A percentile compares a stretch with the other conserved stretches of the same genome.
Conservation (phyloP, 331 rosid genomes). For the Phaseolus coccineus region DNA sequence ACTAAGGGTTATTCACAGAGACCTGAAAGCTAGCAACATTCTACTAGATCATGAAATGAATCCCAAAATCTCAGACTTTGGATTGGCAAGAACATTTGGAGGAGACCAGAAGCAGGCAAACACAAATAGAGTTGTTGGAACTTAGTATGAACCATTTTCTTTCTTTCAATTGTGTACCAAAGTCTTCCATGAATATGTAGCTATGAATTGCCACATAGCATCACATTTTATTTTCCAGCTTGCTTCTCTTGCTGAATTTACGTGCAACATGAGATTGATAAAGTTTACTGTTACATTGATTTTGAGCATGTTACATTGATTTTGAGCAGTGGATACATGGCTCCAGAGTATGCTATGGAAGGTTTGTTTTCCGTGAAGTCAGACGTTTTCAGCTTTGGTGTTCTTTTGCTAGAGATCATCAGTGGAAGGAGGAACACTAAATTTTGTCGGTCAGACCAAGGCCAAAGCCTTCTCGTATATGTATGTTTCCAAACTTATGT, state of each 20-base stretch:
- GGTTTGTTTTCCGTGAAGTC: slow-evolving; percentile 56
- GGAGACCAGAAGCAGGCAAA: slow-evolving; percentile 40
- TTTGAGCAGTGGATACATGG: slow-evolving; percentile 56
- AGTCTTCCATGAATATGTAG: not conserved
- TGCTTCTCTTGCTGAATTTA: not conserved
- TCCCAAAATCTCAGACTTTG: slow-evolving; percentile 62
- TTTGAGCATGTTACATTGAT: slow-evolving; percentile 15
- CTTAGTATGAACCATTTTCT: slow-evolving; percentile 31
- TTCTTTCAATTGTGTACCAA: slow-evolving; percentile 1
- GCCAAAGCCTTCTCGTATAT: slow-evolving; percentile 52
- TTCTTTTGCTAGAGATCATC: slow-evolving; percentile 56
- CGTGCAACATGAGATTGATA: too few relatives aligned
- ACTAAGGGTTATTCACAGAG: slow-evolving; percentile 58
- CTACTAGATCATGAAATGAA: slow-evolving; percentile 52
- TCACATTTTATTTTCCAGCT: not conserved
- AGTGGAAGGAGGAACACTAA: slow-evolving; percentile 45
- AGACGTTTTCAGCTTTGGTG: slow-evolving; percentile 57
- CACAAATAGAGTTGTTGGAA: slow-evolving; percentile 50
- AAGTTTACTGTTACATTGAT: not conserved
- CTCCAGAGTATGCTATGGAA: slow-evolving; percentile 59
- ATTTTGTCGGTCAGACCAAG: slow-evolving; percentile 46
- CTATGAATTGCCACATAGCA: not conserved
- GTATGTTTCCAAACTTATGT: slow-evolving; percentile 28
- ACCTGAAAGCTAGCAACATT: slow-evolving; percentile 56
- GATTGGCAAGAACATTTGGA: slow-evolving; percentile 56